Conservation (phyloP, 805 yeast genomes). For the Candida oleophila region DNA sequence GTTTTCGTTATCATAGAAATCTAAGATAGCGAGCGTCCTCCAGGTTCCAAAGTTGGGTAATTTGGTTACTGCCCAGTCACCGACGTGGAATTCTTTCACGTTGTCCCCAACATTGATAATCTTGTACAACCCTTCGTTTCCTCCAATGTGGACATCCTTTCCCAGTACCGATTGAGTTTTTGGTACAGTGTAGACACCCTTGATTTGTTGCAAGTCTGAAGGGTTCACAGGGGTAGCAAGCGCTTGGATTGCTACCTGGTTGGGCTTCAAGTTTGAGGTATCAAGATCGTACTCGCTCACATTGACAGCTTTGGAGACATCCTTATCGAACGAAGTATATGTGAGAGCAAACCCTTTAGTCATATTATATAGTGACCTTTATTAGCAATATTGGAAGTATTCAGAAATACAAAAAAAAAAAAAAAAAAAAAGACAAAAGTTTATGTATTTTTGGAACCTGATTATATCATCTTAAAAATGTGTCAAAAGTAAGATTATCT, state of each 20-base stretch:
- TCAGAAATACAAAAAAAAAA: neutral
- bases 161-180: constrained; percentile 6
- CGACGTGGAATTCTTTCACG: constrained; percentile 46
- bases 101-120: constrained; percentile 60
- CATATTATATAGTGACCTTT: no score
- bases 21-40: constrained; percentile 69
- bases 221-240: constrained; percentile 89
- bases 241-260: constrained; percentile 59
- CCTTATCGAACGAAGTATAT: constrained; percentile 18
- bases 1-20: neutral
- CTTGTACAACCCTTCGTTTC: constrained; percentile 86
- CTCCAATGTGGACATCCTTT: constrained; percentile 70
- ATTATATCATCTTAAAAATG: no score
- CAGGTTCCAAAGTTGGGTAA: constrained; percentile 82
- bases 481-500: no score
- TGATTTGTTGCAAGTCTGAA: constrained; percentile 81
- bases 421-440: no score
- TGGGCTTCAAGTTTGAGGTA: constrained; percentile 14
- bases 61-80: constrained; percentile 83
- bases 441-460: no score
- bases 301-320: constrained; percentile 17
- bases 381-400: no score
- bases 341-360: constrained; percentile 26
- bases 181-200: constrained; percentile 81
- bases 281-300: constrained; percentile 23